A percentile compares a stretch with the other conserved stretches of the same genome.
phyloP scores from a whole-genome alignment of 495 filamentous ascomycete genomes.

The Rhypophila decipiens region DNA sequence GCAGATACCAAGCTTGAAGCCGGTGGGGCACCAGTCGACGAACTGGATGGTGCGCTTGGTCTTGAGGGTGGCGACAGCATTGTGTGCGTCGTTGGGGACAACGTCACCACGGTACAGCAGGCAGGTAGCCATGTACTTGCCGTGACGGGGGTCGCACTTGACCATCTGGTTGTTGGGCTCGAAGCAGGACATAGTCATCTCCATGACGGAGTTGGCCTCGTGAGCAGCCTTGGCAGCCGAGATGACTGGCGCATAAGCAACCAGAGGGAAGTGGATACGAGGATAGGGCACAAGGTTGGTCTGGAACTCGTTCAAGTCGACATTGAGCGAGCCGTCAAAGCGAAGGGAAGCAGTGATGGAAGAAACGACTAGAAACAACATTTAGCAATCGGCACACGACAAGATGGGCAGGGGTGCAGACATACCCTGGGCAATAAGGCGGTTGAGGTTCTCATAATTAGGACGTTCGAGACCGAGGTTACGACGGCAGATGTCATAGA shows the following conservation, averaged over 20 bases:
- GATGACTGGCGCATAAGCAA: constrained; percentile 91
- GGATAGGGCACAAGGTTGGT: constrained; percentile 98
- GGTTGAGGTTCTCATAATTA: constrained; percentile 97
- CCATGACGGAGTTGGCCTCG: constrained; percentile 85
- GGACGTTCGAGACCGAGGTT: constrained; percentile 96
- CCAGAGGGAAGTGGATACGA: constrained; percentile 98
- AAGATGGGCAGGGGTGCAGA: not conserved
- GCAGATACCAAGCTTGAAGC: constrained; percentile 99
- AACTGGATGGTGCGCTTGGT: constrained; percentile 98
- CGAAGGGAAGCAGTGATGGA: constrained; percentile 98
- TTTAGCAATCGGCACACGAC: constrained; percentile 13
- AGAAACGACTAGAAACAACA: constrained; percentile 69
- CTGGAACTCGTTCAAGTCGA: constrained; percentile 99
- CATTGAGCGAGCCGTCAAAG: constrained; percentile 98
- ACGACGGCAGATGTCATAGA: constrained; percentile 98
- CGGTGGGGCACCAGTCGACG: constrained; percentile 99
- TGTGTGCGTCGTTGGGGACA: constrained; percentile 89
- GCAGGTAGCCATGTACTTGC: constrained; percentile 99
- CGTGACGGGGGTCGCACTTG: constrained; percentile 96
- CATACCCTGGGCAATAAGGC: constrained; percentile 89
- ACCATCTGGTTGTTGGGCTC: constrained; percentile 91
- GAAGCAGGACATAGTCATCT: constrained; percentile 86
- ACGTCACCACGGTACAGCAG: constrained; percentile 98
- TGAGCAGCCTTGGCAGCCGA: constrained; percentile 90
- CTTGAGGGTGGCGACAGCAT: constrained; percentile 90